Base-by-base conservation (phyloP, 2,329 filamentous ascomycete species). In the Xylaria sp. region DNA sequence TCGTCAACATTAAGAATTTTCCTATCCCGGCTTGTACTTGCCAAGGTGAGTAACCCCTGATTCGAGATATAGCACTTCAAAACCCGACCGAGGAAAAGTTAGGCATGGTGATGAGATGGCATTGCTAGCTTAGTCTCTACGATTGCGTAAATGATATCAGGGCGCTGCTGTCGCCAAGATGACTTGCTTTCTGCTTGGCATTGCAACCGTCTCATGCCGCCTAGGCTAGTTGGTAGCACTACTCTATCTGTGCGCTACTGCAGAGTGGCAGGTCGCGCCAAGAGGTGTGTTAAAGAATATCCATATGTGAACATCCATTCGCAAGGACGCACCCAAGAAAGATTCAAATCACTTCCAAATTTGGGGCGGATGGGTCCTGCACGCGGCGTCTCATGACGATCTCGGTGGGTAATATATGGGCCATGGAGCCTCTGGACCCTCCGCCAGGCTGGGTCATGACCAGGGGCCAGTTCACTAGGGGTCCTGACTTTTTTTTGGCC, bases 371-470 rank as follows among this genome's bases (percentile, higher is more conserved):
- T 61, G 67, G 62, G 55, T 48, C 63, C 39, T 54, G 31, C 15
- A 31, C 39, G 59, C 43, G 56, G 49, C 57, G 70, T 68, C 64
- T 70, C 58, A 67, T 69, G 67, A 69, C 46, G 63, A 62, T 66
- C 64, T 62, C 20, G 54, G 62, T 72, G 67, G 70, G 56, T 58
- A 52, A 43, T 3, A 57, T 62, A 56, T 66, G 64, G 70, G 56
- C 46, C 54, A 31, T 54, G 49, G 66, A 71, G 66, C 65, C 68
- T 70, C 68, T 70, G 70, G 68, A 70, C 62, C 61, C 62, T 61
- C 62, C 54, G 55, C 41, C 41, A 61, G 60, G 59, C 66, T 64
- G 68, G 65, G 52, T 18, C 41, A 61, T 51, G 31, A 12, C 49
- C 49, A 52, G 49, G 49, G 49, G 49, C 10, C 8, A 36, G 6